Base-by-base conservation (phyloP, 2,329 filamentous ascomycete species). In the Sphaerulina vaccinii region DNA sequence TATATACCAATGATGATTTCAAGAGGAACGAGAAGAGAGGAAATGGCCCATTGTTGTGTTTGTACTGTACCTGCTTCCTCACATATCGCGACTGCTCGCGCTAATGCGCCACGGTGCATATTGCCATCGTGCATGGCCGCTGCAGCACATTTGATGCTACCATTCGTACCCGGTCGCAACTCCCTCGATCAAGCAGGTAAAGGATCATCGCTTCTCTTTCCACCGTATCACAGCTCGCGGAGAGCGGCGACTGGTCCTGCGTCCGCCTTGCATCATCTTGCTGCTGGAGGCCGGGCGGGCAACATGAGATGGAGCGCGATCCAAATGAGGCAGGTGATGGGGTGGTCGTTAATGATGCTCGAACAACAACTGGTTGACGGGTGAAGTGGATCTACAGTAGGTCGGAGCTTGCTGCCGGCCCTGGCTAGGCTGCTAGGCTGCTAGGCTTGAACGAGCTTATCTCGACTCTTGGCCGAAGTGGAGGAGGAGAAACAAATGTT, bases 281-380 rank as follows among this genome's bases (percentile, higher is more conserved):
- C 4, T 10, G 27, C n/a, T n/a, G n/a, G n/a, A n/a, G 1, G 16
- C 37, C 37, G 10, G 18, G 16, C 3, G 16, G 19, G 16, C 11
- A 21, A 13, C 37, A 21, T 18, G 18, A 7, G 37, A 39, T 39
- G 7, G 18, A 5, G 15, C 37, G 16, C 5, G 3, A 18, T 19
- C 37, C 37, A 22, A 21, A 39, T 39, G 37, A 22, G 37, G 37
- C 37, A 39, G 37, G 37, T 39, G 37, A 39, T 39, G 18, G 19
- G 18, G 11, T 22, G 9, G 4, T 39, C 37, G 37, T 11, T 15
- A 3, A 13, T 29, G 5, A 3, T 16, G 35, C 15, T 37, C 5
- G n/a, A 7, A 19, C n/a, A 37, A 39, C 37, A 13, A 39, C 37
- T 39, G 37, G 37, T 39, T 21, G 37, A 13, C 11, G 15, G 16